phyloP scores from a whole-genome alignment of 768 basidiomycete genomes.

The Pholiota microspora region DNA sequence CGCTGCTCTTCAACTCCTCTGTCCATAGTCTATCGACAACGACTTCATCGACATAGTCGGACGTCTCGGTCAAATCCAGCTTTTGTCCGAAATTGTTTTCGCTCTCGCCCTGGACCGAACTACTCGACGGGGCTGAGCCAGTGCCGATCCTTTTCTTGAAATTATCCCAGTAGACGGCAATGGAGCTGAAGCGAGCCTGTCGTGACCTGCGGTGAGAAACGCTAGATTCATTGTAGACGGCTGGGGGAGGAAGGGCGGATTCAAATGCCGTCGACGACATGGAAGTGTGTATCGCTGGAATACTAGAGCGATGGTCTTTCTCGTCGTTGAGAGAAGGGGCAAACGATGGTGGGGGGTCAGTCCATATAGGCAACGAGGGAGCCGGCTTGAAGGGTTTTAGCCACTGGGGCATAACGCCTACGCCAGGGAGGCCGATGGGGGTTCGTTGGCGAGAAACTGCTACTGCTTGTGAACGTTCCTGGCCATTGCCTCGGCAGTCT shows the following conservation, averaged over 20 bases:
- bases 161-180: slow-evolving; percentile 45
- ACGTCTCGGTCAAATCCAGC: slow-evolving; percentile 23
- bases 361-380: slow-evolving; percentile 14
- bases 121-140: slow-evolving; percentile 54
- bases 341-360: slow-evolving; percentile 12
- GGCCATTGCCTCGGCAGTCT: slow-evolving; percentile 8
- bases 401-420: slow-evolving; percentile 22
- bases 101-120: slow-evolving; percentile 50
- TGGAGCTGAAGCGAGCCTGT: slow-evolving; percentile 32
- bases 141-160: slow-evolving; percentile 55
- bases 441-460: slow-evolving; percentile 11
- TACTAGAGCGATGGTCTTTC: slow-evolving; percentile 8
- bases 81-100: slow-evolving; percentile 35
- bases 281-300: slow-evolving; percentile 20
- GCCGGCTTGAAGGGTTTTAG: slow-evolving; percentile 16
- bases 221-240: slow-evolving; percentile 27
- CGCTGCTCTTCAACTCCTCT: slow-evolving; percentile 54
- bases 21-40: slow-evolving; percentile 74
- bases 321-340: slow-evolving; percentile 16
- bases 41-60: slow-evolving; percentile 59
- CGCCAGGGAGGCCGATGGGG: slow-evolving; percentile 4
- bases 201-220: slow-evolving; percentile 29
- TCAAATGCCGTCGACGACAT: slow-evolving; percentile 26
- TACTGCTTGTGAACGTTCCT: slow-evolving; percentile 17
- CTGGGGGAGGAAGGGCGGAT: slow-evolving; percentile 41